Base-by-base conservation (phyloP, 192 early-diverging fungal species). In the Coemansia sp. region DNA sequence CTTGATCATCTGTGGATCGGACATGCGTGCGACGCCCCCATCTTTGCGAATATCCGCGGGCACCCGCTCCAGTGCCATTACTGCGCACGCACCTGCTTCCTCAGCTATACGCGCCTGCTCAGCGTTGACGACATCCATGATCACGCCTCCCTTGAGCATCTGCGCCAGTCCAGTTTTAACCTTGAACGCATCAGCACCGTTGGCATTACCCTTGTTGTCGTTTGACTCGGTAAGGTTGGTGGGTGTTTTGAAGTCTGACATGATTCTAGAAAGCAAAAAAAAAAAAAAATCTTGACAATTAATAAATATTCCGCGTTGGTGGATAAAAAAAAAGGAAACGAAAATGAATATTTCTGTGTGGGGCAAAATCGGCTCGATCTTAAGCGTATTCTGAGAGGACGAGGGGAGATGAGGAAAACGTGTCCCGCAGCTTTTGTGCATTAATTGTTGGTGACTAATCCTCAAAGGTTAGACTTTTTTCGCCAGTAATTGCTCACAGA, bases 61-160 rank as follows among this genome's bases (percentile, higher is more conserved):
- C 9, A 99, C 97, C 68, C 94, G 91, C 83, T 97, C 95, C 65
- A 97, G 85, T 19, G 95, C 96, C 94, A 98, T 96, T 63, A 98
- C 97, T 63, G 94, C 96, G 65, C 89, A 91, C 46, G 97, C 97
- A 74, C 96, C 96, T 59, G 96, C 96, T 64, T 93, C 92, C 76
- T 97, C 94, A 57, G 97, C 97, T 72, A 99, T 98, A 46, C 93
- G 84, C 19, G 97, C 97, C 83, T 99, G 96, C 76, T 99, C 94
- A 57, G 89, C 93, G 73, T 98, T 93, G 68, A 96, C 88, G 17
- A 97, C 97, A 82, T 98, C 97, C 95, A 99, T 97, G 80, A 99
- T 98, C 20, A 99, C 97, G 64, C 97, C 97, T 59, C 94, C 95
- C 90, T 97, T 98, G 75, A 98, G 87, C 90, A 93, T 95, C 87